These are phyloP conservation scores for Noccaea caerulescens DNA, from an alignment of 345 rosid species.

Conservation along the genomic window DNA sequence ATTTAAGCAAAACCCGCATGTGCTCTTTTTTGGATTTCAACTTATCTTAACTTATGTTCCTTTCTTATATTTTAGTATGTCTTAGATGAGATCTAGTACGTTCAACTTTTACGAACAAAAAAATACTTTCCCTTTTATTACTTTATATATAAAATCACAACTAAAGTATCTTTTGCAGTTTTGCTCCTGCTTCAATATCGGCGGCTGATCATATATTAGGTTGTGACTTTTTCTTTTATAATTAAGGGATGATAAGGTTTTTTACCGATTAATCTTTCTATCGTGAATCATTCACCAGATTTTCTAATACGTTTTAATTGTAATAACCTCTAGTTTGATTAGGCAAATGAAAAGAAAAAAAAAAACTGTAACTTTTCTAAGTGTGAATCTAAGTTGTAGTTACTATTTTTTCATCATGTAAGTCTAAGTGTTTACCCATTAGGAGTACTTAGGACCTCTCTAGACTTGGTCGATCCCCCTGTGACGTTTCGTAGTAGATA, in stretches of 20 bases:
- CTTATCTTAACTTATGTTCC: neutral
- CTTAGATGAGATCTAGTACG: constrained; percentile 18
- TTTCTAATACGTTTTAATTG: too few species aligned
- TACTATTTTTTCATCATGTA: neutral
- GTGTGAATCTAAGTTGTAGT: too few species aligned
- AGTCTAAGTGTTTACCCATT: neutral
- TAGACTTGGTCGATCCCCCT: neutral
- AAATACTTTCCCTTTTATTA: neutral
- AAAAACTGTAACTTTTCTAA: too few species aligned
- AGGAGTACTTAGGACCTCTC: neutral
- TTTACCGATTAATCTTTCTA: too few species aligned
- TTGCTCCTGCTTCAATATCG: constrained; percentile 32
- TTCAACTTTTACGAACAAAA: neutral
- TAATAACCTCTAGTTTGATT: too few species aligned
- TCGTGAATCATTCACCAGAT: too few species aligned
- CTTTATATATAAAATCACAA: neutral
- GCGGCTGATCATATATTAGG: constrained; percentile 30
- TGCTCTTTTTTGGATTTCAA: neutral
- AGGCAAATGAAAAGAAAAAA: too few species aligned
- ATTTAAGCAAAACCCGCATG: constrained; percentile 8
- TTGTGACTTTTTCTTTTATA: neutral
- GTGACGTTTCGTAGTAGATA: too few species aligned
- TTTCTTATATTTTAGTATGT: neutral
- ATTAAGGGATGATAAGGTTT: too few species aligned
- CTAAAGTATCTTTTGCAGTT: neutral